Evolutionary conservation across 2,329 filamentous ascomycete genomes (phyloP), one percentile per base, ranked within the genome.

Genomic region (Alternaria tenuissima): DNA sequence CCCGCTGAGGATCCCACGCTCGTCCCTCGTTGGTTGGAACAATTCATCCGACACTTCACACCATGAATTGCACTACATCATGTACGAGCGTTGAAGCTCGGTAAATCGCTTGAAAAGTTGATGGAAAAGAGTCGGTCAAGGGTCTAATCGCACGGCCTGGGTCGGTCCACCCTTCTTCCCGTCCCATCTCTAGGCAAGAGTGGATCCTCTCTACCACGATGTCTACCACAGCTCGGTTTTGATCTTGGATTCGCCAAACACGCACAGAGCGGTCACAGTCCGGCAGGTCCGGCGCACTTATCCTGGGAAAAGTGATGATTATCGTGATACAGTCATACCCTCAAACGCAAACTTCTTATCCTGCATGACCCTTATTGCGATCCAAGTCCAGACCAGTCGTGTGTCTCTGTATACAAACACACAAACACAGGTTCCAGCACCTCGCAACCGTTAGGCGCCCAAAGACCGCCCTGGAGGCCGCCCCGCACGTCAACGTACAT

Each of bases 381-480:
- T 43, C 49, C 52, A 57, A 41, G 39, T 54, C 32, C 42, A 48
- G 46, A 46, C 57, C 57, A 62, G 55, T 67, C 52, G 57, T 38
- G 39, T 34, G 9, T 22, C 55, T 52, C 55, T 61, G 41, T 34
- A 62, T 55, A 59, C 55, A 67, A 68, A 65, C 57, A 66, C 34
- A 49, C 47, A 70, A 68, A 64, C 64, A 68, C 24, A n/a, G 24
- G 39, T 18, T 34, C 66, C 64, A 67, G 46, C 56, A 47, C 26
- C 46, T 44, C 46, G 49, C 56, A 58, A 57, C 46, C 20, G 44
- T 62, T 71, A 75, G 69, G 69, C 70, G 72, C 72, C 66, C 65
- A 66, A 52, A 54, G 71, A 65, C 72, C 75, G 66, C 56, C 57
- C 62, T 65, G 26, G 56, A 46, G 68, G 59, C 68, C 55, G 36